Evolutionary conservation across 257 asterid species (phyloP).

Genomic region (Penstemon barbatus): DNA sequence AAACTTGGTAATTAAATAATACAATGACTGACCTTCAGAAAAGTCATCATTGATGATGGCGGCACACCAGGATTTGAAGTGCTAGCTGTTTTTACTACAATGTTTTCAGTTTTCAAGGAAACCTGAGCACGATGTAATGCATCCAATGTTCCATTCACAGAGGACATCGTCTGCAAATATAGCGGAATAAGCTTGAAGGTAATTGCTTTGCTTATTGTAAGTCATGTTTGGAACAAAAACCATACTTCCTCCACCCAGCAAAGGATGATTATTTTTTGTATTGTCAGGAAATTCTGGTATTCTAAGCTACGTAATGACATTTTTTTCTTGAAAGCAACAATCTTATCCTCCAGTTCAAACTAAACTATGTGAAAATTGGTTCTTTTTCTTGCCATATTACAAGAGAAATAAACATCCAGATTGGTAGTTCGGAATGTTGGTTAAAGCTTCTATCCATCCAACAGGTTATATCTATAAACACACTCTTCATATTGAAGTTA

Average conservation of each 20-base stretch:
- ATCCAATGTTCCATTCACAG: slow-evolving; percentile 51
- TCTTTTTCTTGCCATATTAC: not conserved
- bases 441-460: not conserved
- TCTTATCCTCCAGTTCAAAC: not conserved
- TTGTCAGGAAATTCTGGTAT: not conserved
- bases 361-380: not conserved
- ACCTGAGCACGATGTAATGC: slow-evolving; percentile 72
- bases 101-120: slow-evolving; percentile 50
- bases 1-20: slow-evolving; percentile 18
- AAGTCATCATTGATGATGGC: slow-evolving; percentile 92
- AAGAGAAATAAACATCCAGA: not conserved
- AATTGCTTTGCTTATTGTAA: not conserved
- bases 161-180: slow-evolving; percentile 41
- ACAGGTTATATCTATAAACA: not conserved
- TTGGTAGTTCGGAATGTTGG: not conserved
- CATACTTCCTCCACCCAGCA: not conserved
- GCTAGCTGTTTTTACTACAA: slow-evolving; percentile 66
- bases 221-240: slow-evolving; percentile 12
- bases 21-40: slow-evolving; percentile 67
- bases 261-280: not conserved
- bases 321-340: not conserved
- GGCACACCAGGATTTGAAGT: slow-evolving; percentile 89
- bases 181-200: slow-evolving; percentile 17
- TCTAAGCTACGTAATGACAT: not conserved
- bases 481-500: not conserved